phyloP scores from a whole-genome alignment of 1,284 basidiomycete genomes.

The Malassezia restricta region DNA sequence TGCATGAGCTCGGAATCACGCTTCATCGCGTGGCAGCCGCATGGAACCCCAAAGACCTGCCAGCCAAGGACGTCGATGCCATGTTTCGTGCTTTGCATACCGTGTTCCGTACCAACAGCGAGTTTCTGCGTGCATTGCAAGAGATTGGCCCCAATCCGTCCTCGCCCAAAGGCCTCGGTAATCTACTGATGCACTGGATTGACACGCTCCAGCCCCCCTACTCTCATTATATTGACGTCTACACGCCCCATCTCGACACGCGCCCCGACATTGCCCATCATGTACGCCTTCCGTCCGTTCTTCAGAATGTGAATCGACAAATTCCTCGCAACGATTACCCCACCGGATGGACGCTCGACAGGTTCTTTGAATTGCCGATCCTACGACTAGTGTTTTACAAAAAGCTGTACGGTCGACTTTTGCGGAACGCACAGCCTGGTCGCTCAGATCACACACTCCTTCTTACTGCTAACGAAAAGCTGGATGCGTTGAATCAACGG shows the following conservation, averaged over 20 bases:
- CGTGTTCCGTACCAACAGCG: conserved; percentile 79
- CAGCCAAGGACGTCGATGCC: conserved; percentile 74
- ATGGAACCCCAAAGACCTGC: conserved; percentile 88
- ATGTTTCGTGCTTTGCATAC: conserved; percentile 90
- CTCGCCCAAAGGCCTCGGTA: conserved; percentile 86
- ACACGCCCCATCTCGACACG: conserved; percentile 64
- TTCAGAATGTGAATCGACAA: conserved; percentile 57
- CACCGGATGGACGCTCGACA: conserved; percentile 66
- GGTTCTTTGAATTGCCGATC: conserved; percentile 74
- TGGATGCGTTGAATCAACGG: conserved; percentile 59
- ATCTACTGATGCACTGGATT: conserved; percentile 94
- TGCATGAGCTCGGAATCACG: conserved; percentile 76
- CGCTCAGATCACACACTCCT: conserved; percentile 75
- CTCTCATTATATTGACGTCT: conserved; percentile 64
- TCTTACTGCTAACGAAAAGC: conserved; percentile 63
- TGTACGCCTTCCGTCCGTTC: conserved; percentile 57
- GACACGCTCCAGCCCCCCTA: conserved; percentile 62
- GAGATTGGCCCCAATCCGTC: conserved; percentile 86
- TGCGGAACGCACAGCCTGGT: conserved; percentile 78
- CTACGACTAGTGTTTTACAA: conserved; percentile 79
- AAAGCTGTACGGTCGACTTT: conserved; percentile 71
- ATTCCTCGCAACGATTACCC: conserved; percentile 15
- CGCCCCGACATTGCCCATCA: conserved; percentile 71
- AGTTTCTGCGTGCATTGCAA: conserved; percentile 62
- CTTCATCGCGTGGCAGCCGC: conserved; percentile 95